Base-by-base conservation (phyloP, 148 eudicot species). In the Selenicereus undatus region DNA sequence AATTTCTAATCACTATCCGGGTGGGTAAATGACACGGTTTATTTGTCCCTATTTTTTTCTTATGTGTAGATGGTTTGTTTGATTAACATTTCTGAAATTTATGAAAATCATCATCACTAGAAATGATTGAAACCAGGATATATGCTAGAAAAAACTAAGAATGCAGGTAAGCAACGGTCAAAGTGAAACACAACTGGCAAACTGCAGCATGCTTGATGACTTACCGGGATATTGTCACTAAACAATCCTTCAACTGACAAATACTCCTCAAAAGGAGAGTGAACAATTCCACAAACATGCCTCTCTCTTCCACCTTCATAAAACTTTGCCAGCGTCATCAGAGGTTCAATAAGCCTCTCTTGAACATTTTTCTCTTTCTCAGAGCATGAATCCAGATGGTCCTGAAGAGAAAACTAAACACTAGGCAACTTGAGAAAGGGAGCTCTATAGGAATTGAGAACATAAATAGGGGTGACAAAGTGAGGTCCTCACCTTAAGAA, bases 251-350 rank as follows among this genome's bases (percentile, higher is more conserved):
- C 98, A 64, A 91, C 92, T 0, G 90, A 87, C 79, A 96, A 83
- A 89, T 93, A 96, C 78, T 87, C 94, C 73, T 94, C 97, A 85
- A 96, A 96, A 43, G 93, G 97, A 73, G 91, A 88, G 77, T 89
- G 99, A 64, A 96, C 99, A 69, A 92, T 96, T 64, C 86, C 85
- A 75, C 98, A 97, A 60, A 98, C 99, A 91, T 96, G 98, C 75
- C 97, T 90, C 86, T 96, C 99, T 85, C 99, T 86, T 74, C 99
- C 99, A 86, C 99, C 95, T 84, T 96, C 99, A 75, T 96, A 94
- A 73, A 95, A 96, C 89, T 93, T 96, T 39, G 87, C 99, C 80
- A 96, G 94, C 88, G 90, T 94, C 88, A 92, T 73, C 77, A 96
- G 88, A 72, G 98, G 99, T 79, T 96, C 99, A 79, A 91, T 84